A percentile compares a stretch with the other conserved stretches of the same genome.
Conservation (phyloP, 2,329 filamentous ascomycete species). For the Colletotrichum tropicicola region DNA sequence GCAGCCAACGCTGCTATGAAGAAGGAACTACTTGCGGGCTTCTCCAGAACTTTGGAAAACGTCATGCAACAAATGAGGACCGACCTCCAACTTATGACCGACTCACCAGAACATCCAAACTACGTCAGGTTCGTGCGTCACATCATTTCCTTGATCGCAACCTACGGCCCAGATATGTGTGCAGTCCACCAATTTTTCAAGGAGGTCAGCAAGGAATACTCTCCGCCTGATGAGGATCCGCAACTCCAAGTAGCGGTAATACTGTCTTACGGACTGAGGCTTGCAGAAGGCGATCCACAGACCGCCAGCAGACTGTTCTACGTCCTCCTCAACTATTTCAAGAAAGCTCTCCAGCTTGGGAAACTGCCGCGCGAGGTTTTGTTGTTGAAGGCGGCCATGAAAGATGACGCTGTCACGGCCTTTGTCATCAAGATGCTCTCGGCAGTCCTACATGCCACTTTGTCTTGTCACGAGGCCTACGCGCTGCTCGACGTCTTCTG, state of each 20-base stretch:
- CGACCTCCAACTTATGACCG: conserved; percentile 53
- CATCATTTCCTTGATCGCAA: conserved; percentile 62
- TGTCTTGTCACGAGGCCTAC: conserved; percentile 48
- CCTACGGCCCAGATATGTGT: conserved; percentile 63
- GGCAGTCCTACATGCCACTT: conserved; percentile 54
- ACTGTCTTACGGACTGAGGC: conserved; percentile 62
- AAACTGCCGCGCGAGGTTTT: conserved; percentile 55
- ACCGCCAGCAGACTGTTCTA: conserved; percentile 62
- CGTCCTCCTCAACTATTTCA: conserved; percentile 66
- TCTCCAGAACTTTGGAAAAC: conserved; percentile 51
- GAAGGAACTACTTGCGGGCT: conserved; percentile 49
- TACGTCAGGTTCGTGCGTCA: conserved; percentile 62
- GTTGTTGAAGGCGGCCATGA: conserved; percentile 59
- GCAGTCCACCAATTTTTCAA: conserved; percentile 64
- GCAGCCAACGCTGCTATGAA: conserved; percentile 45
- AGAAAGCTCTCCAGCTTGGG: conserved; percentile 59
- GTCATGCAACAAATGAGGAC: conserved; percentile 64
- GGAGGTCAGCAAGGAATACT: conserved; percentile 64
- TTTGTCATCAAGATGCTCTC: conserved; percentile 66
- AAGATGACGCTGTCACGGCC: conserved; percentile 49
- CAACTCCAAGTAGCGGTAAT: conserved; percentile 65
- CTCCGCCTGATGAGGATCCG: conserved; percentile 63
- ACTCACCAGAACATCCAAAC: conserved; percentile 49
- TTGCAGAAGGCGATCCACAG: conserved; percentile 60
- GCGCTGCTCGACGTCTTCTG: conserved; percentile 61